phyloP scores from a whole-genome alignment of 2,329 filamentous ascomycete species.

The Colletotrichum sp. region DNA sequence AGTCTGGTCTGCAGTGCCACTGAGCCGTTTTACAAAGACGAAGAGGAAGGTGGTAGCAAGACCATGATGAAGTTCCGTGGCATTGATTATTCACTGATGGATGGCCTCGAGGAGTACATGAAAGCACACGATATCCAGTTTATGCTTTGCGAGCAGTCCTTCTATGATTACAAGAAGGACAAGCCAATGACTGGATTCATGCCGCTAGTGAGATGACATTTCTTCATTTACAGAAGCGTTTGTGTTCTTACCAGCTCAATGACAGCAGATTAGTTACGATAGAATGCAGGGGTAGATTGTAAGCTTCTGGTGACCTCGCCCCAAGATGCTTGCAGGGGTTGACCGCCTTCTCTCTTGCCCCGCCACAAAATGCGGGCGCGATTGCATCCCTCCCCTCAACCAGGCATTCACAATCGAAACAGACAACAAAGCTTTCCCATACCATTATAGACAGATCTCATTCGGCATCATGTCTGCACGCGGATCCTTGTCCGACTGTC shows the following conservation, averaged over 20 bases:
- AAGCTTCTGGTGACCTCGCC: neutral
- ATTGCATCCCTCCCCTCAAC: neutral
- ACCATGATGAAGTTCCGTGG: neutral
- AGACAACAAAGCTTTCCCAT: neutral
- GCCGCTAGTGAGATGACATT: neutral
- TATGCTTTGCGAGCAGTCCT: neutral
- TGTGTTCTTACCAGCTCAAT: neutral
- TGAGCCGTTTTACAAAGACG: neutral
- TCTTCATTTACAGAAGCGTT: neutral
- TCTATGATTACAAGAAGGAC: neutral
- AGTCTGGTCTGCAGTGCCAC: neutral
- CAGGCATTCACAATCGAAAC: neutral
- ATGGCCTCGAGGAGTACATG: neutral
- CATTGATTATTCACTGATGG: neutral
- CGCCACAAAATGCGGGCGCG: neutral
- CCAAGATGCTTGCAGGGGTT: neutral
- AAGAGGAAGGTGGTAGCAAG: neutral
- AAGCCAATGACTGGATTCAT: neutral
- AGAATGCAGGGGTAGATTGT: neutral
- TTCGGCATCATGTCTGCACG: neutral
- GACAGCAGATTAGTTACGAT: rapidly evolving
- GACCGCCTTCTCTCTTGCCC: neutral
- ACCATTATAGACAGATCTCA: neutral
- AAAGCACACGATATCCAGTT: neutral
- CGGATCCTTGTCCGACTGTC: neutral